These are phyloP conservation scores for Cicer pinnatifidum DNA, from an alignment of 306 rosid species.

Conservation along the genomic window DNA sequence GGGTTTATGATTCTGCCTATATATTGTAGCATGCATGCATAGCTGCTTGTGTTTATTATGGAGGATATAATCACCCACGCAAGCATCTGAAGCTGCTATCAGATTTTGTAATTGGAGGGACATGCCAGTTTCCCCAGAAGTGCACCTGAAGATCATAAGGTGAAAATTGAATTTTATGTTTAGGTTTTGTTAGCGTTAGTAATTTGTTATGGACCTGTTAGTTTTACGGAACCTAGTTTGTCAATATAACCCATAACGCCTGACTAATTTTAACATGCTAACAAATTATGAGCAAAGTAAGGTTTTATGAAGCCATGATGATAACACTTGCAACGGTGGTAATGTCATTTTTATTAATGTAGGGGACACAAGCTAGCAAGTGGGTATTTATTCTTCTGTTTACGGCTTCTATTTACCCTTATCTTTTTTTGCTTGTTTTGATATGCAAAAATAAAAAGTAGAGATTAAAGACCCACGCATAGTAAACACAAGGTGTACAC, in stretches of 20 bases:
- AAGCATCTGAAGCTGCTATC: slow-evolving; percentile 41
- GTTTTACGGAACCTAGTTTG: slow-evolving; percentile 3
- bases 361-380: slow-evolving; percentile 15
- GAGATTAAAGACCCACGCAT: neutral
- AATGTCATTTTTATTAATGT: slow-evolving; percentile 29
- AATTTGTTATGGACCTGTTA: slow-evolving; percentile 16
- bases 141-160: slow-evolving; percentile 46
- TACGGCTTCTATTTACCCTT: neutral
- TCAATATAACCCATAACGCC: slow-evolving; percentile 14
- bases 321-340: slow-evolving; percentile 11
- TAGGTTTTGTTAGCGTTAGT: slow-evolving; percentile 26
- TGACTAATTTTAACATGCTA: slow-evolving; percentile 28
- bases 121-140: slow-evolving; percentile 38
- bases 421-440: neutral
- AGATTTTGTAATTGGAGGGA: slow-evolving; percentile 26
- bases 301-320: slow-evolving; percentile 4
- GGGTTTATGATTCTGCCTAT: slow-evolving; percentile 34
- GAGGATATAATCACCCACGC: slow-evolving; percentile 38
- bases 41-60: slow-evolving; percentile 45
- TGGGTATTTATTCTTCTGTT: slow-evolving; percentile 11
- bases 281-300: slow-evolving; percentile 11
- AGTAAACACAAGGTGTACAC: neutral
- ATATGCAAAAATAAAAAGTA: neutral
- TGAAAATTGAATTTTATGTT: slow-evolving; percentile 40
- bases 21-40: slow-evolving; percentile 45